phyloP scores from a whole-genome alignment of 179 eudicot species.

The Sideroxylon spinosum region DNA sequence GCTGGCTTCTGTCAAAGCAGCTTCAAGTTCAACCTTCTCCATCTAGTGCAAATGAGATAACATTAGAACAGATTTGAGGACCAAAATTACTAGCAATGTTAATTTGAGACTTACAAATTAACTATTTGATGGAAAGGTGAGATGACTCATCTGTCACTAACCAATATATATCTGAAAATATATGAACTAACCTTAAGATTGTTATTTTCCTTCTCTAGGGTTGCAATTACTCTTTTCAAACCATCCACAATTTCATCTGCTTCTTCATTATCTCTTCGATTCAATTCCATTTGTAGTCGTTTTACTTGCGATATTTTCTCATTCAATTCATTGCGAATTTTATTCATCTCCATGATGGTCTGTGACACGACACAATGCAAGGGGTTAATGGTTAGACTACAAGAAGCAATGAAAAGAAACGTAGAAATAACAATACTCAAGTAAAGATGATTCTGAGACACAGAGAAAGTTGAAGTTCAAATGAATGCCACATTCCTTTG shows the following conservation, averaged over 20 bases:
- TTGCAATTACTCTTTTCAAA: conserved; percentile 50
- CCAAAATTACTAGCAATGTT: background rate
- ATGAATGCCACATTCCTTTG: background rate
- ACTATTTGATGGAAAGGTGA: background rate
- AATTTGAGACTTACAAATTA: background rate
- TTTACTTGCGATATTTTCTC: conserved; percentile 56
- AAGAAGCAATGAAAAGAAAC: background rate
- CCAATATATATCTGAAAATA: background rate
- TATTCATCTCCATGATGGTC: conserved; percentile 46
- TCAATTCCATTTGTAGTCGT: conserved; percentile 59
- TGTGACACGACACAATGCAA: conserved; percentile 22
- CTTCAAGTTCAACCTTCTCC: conserved; percentile 64
- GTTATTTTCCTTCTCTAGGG: conserved; percentile 63
- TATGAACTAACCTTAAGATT: conserved; percentile 56
- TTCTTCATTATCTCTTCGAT: conserved; percentile 42
- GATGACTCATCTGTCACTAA: background rate
- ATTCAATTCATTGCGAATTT: conserved; percentile 51
- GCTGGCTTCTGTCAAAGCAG: conserved; percentile 42
- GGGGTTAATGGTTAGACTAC: background rate
- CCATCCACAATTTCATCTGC: conserved; percentile 33
- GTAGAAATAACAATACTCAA: background rate
- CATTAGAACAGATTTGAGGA: conserved; percentile 5
- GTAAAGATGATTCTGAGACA: background rate
- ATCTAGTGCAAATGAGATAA: conserved; percentile 34
- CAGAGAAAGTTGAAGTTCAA: background rate